These are phyloP conservation scores for Trichosanthes truncata DNA, from an alignment of 306 rosid species.

Conservation along the genomic window DNA sequence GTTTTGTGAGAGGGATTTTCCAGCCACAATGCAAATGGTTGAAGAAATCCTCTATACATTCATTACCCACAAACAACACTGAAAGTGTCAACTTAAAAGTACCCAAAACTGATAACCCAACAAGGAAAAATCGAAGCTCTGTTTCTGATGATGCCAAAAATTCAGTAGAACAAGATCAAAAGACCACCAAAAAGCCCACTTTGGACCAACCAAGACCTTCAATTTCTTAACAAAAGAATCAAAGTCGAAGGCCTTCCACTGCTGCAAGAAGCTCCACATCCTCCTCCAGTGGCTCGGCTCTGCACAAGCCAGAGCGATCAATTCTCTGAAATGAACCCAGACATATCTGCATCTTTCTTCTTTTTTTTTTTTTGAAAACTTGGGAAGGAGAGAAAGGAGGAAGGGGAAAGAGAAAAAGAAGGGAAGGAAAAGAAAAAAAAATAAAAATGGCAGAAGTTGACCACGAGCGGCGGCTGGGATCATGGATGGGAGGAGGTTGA, in stretches of 20 bases:
- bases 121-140: neutral
- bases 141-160: neutral
- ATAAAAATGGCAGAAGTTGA: too few species aligned
- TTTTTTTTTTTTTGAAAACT: too few species aligned
- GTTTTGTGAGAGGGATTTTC: slow-evolving; percentile 54
- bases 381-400: too few species aligned
- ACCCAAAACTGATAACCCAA: neutral
- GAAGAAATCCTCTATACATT: slow-evolving; percentile 65
- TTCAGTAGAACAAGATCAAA: slow-evolving; percentile 17
- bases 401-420: too few species aligned
- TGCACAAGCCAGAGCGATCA: neutral
- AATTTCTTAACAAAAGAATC: slow-evolving; percentile 19
- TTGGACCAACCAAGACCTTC: slow-evolving; percentile 20
- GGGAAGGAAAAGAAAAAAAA: too few species aligned
- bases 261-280: slow-evolving; percentile 64
- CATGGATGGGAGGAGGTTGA: too few species aligned
- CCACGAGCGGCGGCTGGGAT: too few species aligned
- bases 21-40: slow-evolving; percentile 31
- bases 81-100: neutral
- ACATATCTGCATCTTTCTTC: too few species aligned
- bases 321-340: too few species aligned
- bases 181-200: slow-evolving; percentile 14
- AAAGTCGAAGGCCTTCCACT: slow-evolving; percentile 36
- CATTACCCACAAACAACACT: slow-evolving; percentile 40
- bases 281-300: slow-evolving; percentile 27